phyloP scores from a whole-genome alignment of 352 stramenopile genomes.

The Thalassiosira mediterranea region DNA sequence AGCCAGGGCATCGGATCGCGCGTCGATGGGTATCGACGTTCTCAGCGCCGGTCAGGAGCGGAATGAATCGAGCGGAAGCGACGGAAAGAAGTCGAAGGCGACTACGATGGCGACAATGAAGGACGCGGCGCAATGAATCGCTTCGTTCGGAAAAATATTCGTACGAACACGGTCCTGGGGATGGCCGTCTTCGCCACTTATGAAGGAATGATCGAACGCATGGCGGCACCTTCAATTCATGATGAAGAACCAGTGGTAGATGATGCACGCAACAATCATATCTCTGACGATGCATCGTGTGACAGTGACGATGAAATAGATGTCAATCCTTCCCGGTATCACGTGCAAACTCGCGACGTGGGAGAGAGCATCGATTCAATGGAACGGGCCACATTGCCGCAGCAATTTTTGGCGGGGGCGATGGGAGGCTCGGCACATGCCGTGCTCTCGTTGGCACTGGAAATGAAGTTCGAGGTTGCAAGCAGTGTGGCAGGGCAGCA shows the following conservation, averaged over 20 bases:
- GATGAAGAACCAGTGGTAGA: too few relatives aligned
- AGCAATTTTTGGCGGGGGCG: constrained; percentile 46
- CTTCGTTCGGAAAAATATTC: constrained; percentile 37
- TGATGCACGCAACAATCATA: too few relatives aligned
- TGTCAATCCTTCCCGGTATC: neutral
- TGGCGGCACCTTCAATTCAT: constrained; percentile 8
- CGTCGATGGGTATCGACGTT: constrained; percentile 53
- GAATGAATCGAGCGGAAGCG: neutral
- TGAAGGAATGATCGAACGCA: constrained; percentile 43
- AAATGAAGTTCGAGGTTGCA: constrained; percentile 25
- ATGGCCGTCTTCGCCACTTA: constrained; percentile 57
- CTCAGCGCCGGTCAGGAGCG: constrained; percentile 33
- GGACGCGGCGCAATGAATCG: constrained; percentile 12
- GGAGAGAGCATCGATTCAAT: constrained; percentile 16
- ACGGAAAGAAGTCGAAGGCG: neutral
- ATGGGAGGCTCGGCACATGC: constrained; percentile 42
- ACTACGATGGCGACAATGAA: too few relatives aligned
- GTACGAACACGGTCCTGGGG: constrained; percentile 50
- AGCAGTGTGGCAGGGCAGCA: too few relatives aligned
- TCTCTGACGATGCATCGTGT: too few relatives aligned
- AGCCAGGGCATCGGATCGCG: constrained; percentile 55
- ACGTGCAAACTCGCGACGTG: too few relatives aligned
- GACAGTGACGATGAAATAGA: constrained; percentile 1
- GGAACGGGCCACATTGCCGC: constrained; percentile 36
- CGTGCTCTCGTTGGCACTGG: constrained; percentile 34